Evolutionary conservation across 164 flowering plant species (phyloP), one percentile per base, ranked within the genome.

Genomic region (Vitis labrusca): DNA sequence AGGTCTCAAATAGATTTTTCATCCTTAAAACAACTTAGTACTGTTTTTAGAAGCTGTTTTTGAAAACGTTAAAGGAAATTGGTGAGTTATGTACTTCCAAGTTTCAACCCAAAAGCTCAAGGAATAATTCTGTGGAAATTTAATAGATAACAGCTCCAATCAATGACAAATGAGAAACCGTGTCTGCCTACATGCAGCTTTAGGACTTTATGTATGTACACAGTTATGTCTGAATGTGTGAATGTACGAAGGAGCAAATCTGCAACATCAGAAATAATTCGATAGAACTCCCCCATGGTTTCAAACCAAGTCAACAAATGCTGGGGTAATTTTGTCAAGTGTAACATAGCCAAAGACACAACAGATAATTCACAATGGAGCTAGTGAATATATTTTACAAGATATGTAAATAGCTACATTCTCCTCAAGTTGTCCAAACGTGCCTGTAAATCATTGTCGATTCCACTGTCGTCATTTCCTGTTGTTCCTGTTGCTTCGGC

Each of bases 361-460:
- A 12, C 63, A 23, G 47, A 59, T 62, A 16, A 60, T 51, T 27
- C 56, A 47, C 73, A 54, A 10, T 14, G 57, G 66, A 63, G 60
- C 47, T 9, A 37, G 44, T 37, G 61, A 10, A 14, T 32, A 50
- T 65, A 8, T 23, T 54, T 29, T 58, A 73, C 72, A 67, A 50
- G 49, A 56, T 27, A 50, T 51, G 30, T 14, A 30, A 9, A 66
- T 37, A 37, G 44, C 67, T 82, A 89, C 97, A 91, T 88, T 77
- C 68, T 89, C 65, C 94, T 85, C 57, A 89, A 78, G 73, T 89
- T 91, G 77, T 91, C 94, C 67, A 89, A 81, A 76, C 94, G 87
- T 37, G 93, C 92, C 79, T 91, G 92, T 13, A 89, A 76, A 12
- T 91, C 94, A 64, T 77, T 81, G 62, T 89, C 92, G 16, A 88